Evolutionary conservation across 192 early-diverging fungal genomes (phyloP), one percentile per base, ranked within the genome.

Genomic region (Coemansia sp.): DNA sequence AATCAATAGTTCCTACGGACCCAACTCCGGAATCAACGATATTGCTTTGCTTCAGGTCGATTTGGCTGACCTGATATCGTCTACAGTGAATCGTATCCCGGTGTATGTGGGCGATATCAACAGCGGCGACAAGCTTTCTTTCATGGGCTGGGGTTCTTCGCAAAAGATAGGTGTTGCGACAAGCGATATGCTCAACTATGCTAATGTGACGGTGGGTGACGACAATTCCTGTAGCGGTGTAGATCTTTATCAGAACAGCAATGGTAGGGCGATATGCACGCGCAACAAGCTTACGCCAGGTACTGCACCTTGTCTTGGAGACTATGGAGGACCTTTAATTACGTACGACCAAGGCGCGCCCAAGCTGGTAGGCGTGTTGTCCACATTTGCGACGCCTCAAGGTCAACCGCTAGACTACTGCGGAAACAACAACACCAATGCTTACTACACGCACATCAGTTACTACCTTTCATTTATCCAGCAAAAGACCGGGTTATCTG

Each of bases 31-130:
- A 20, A 50, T 72, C 22, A 67, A 77, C 63, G 70, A 77, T 34
- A 77, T 77, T 36, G 76, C 76, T 5, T 48, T 77, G 59, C 61
- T 77, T 11, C 76, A 77, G 38, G 76, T 77, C 4, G 61, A 72
- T 36, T 57, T 72, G 28, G 31, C 70, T 14, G 30, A 48, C 20
- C 31, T 51, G 8, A 45, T 69, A 28, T 77, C 76, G 18, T 22
- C 38, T 18, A 58, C 33, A 2, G 70, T 77, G 6, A 72, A 72
- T 52, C 51, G 76, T 48, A 68, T 77, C 12, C 76, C 76, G 0
- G 65, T 77, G 4, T 69, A 77, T 31, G 54, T 66, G 34, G 76
- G 76, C 49, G 62, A 66, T 32, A 33, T 77, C 18, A 30, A 69
- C 22, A 67, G 52, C 18, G 67, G 63, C 20, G 70, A 77, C 45